Percentiles rank a stretch among this genome's conserved stretches.
phyloP scores from a whole-genome alignment of 129 eudicot species.

The Ambrosia artemisiifolia region DNA sequence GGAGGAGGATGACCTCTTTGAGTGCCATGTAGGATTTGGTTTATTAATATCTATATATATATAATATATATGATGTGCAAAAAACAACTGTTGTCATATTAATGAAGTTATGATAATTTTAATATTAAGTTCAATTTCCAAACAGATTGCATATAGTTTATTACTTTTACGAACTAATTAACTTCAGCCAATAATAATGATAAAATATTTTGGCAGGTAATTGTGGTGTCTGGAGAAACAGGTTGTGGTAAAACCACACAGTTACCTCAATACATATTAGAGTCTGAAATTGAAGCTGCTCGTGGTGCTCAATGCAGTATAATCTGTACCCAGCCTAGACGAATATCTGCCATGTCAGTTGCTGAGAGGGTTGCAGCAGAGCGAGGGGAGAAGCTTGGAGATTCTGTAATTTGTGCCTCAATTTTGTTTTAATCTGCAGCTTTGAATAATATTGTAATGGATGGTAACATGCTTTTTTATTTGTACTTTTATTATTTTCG shows the following conservation, averaged over 20 bases:
- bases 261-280: constrained; percentile 81
- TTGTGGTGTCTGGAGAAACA: constrained; percentile 89
- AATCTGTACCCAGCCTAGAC: constrained; percentile 86
- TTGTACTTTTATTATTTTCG: not conserved
- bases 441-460: constrained; percentile 12
- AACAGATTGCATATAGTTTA: not conserved
- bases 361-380: constrained; percentile 92
- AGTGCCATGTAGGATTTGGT: too few species aligned
- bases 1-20: too few species aligned
- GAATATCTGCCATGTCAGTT: constrained; percentile 91
- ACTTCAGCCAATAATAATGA: not conserved
- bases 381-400: constrained; percentile 84
- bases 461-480: constrained; percentile 7
- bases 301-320: constrained; percentile 79
- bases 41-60: too few species aligned
- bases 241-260: constrained; percentile 95
- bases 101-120: not conserved
- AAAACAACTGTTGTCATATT: too few species aligned
- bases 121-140: not conserved
- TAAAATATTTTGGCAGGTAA: constrained; percentile 49
- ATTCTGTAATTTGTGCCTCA: constrained; percentile 47
- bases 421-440: constrained; percentile 3
- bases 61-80: too few species aligned
- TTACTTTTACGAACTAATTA: not conserved
- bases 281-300: constrained; percentile 71